Evolutionary conservation across 2,329 filamentous ascomycete genomes (phyloP), one percentile per base, ranked within the genome.

Genomic region (Escovopsis sp.): DNA sequence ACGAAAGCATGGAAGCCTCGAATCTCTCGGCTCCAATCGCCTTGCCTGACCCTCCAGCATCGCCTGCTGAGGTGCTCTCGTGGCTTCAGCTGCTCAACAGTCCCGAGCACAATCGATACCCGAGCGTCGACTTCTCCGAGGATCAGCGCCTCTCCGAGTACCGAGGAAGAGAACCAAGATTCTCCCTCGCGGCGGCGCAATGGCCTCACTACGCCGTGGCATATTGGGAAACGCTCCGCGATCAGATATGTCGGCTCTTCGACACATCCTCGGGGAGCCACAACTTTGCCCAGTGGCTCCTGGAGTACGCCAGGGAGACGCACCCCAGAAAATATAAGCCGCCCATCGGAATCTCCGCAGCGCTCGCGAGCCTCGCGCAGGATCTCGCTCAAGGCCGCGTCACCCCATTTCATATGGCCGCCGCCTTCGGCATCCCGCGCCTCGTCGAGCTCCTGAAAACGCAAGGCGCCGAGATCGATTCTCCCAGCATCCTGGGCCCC

Each of bases 251-350:
- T 9, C 40, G 46, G 7, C 50, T 63, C 5, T 62, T 64, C 38
- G 43, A 46, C 2, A 36, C 33, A 7, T 8, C 34, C 1, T 42
- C 50, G 0, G 52, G 46, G 16, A 48, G 52, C 1, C 54, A 50
- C 37, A 58, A 54, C 43, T 60, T 63, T 29, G 52, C 57, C 9
- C 59, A 62, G 15, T 64, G 61, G 60, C 49, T 51, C 3, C 43
- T 64, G 15, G 58, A 62, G 36, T 62, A 58, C 43, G 54, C 53
- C 1, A 49, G 55, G 15, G 48, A 53, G 15, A 53, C 45, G 2
- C 59, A 50, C 40, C 58, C 60, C 1, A 45, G 48, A 7, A 31
- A 8, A 13, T 41, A 37, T 1, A 45, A 43, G 0, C 50, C 53
- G 5, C 20, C 24, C 13, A 24, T 35, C 31, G 8, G 16, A 6